Evolutionary conservation across 2,329 filamentous ascomycete species (phyloP).

Genomic region (Pyrenochaeta sp.): DNA sequence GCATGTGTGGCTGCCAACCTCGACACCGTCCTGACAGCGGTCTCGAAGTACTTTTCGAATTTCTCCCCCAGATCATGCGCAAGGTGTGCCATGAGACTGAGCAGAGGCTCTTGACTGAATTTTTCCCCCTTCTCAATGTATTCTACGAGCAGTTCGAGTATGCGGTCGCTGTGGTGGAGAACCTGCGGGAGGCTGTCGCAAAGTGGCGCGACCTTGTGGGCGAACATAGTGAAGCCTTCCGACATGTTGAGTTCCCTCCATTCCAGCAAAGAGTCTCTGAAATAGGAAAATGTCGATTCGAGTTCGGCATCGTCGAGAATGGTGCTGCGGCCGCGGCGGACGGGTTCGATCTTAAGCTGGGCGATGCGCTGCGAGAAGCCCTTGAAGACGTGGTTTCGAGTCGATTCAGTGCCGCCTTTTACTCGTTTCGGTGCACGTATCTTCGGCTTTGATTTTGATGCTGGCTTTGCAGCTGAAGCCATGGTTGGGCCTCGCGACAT

Average conservation of each 20-base stretch:
- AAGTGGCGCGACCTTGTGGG: conserved; percentile 75
- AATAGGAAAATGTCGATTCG: conserved; percentile 82
- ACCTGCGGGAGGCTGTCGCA: conserved; percentile 93
- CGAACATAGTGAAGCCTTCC: conserved; percentile 79
- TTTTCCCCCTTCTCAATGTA: conserved; percentile 81
- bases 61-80: conserved; percentile 88
- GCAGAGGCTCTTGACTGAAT: conserved; percentile 82
- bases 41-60: conserved; percentile 88
- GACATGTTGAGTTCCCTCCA: conserved; percentile 94
- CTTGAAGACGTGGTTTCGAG: conserved; percentile 88
- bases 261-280: conserved; percentile 81
- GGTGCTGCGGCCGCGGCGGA: conserved; percentile 87
- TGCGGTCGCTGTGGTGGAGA: conserved; percentile 85
- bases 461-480: conserved; percentile 17
- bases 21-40: conserved; percentile 77
- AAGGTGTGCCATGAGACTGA: conserved; percentile 89
- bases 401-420: conserved; percentile 75
- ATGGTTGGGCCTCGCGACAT: conserved; percentile 50
- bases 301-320: conserved; percentile 82
- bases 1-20: conserved; percentile 79
- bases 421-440: conserved; percentile 66
- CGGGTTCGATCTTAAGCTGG: conserved; percentile 91
- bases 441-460: conserved; percentile 25
- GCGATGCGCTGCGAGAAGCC: conserved; percentile 89
- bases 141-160: conserved; percentile 78